Evolutionary conservation across 371 early-diverging fungal species (phyloP).

Genomic region (Saksenaea vasiformis): DNA sequence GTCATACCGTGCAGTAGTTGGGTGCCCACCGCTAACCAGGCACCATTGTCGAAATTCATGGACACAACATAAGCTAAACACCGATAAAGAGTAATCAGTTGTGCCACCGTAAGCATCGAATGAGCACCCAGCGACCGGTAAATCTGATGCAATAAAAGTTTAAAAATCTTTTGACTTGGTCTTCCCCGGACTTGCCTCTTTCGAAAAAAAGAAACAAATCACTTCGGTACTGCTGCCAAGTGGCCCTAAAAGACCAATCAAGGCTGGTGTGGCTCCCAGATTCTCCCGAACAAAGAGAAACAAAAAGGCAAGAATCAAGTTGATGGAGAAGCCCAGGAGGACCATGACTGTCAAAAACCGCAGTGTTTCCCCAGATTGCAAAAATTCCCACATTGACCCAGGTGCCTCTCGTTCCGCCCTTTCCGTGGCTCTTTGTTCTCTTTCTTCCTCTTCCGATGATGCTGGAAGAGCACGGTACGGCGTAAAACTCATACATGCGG

Average conservation of each 20-base stretch:
- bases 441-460: not conserved
- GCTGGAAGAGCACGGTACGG: slow-evolving; percentile 8
- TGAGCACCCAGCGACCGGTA: slow-evolving; percentile 23
- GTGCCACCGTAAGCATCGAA: slow-evolving; percentile 28
- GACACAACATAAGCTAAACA: slow-evolving; percentile 28
- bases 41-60: slow-evolving; percentile 13
- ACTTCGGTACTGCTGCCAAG: slow-evolving; percentile 37
- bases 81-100: slow-evolving; percentile 25
- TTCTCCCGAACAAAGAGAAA: slow-evolving; percentile 37
- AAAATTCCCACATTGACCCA: slow-evolving; percentile 27
- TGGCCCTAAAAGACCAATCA: slow-evolving; percentile 36
- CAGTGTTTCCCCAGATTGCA: slow-evolving; percentile 18
- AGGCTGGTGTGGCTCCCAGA: slow-evolving; percentile 24
- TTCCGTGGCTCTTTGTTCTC: not conserved
- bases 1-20: slow-evolving; percentile 35
- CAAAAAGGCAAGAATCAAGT: slow-evolving; percentile 30
- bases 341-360: slow-evolving; percentile 31
- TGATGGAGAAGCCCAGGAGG: slow-evolving; percentile 24
- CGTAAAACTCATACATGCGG: slow-evolving; percentile 7
- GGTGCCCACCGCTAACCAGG: slow-evolving; percentile 22
- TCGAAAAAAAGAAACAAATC: slow-evolving; percentile 36
- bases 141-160: slow-evolving; percentile 12
- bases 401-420: not conserved
- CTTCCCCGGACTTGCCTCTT: slow-evolving; percentile 18
- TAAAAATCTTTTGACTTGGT: not conserved